Evolutionary conservation across 441 rosid species (phyloP), one percentile per base, ranked within the genome.

Genomic region (Pelargonium cotyledonis): DNA sequence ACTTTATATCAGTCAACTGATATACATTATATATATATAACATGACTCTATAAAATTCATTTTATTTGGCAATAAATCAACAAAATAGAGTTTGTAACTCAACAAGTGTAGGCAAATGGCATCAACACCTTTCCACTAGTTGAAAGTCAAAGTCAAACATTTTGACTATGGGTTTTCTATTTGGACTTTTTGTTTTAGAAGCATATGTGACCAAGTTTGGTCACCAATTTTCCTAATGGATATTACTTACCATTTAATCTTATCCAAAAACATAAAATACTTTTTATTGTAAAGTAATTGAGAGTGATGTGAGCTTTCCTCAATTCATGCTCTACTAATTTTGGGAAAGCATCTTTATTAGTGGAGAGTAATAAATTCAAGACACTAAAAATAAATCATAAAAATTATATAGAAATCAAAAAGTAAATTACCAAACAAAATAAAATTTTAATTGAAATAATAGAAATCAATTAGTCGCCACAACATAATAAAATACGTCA

Each of bases 71-170:
- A 31, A 1, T 31, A 31, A 31, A 31, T 31, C 35, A 31, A 2
- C 35, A 31, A 31, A 31, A 31, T 31, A 31, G 35, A 31, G 5
- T 2, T 31, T 1, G 35, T 6, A 49, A 4, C 57, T 5, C 12
- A 49, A 2, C 6, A 49, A 49, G 18, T 4, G 16, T 49, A 8
- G 57, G 57, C n/a, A 49, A 16, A 16, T 49, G 57, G 57, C 57
- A 12, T 6, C 57, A 3, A 31, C 18, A 15, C 1, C 19, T n/a
- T 49, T 49, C 18, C 57, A 49, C 16, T 49, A 12, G 57, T 49
- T 49, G 57, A 49, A 49, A 49, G 57, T 49, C 57, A 49, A 49
- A 8, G 57, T 49, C 57, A 49, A 49, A 49, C 12, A n/a, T 49
- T 49, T 31, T 49, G 16, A 14, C 18, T 16, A n/a, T 49, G 57